Base-by-base conservation (phyloP, 176 grass and related monocot genomes). In the Raddia guianensis region DNA sequence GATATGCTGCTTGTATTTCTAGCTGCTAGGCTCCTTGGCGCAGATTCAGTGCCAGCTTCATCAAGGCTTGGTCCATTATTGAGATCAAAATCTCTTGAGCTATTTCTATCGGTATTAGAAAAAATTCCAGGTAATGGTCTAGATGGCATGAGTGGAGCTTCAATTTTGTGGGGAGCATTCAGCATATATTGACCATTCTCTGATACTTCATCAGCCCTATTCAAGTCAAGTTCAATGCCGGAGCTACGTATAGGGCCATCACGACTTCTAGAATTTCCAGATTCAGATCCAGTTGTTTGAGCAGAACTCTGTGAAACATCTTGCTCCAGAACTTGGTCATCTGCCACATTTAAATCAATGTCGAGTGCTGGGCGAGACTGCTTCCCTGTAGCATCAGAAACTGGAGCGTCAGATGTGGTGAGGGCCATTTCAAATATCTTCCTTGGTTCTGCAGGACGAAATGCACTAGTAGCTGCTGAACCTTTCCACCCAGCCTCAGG, bases 401-500 rank as follows among this genome's bases (percentile, higher is more conserved):
- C 33, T 15, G 43, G 55, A 21, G 49, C 50, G 33, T 70, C 85
- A 79, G 65, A 66, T 81, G 72, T 50, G 11, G 63, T 71, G 40
- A 84, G 14, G 35, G 83, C 66, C 61, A 82, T 73, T 73, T 93
- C 90, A 43, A 87, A 46, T 82, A 40, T 63, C 73, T 90, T 97
- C 32, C 93, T 84, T 0, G 93, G 93, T 82, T 97, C 93, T 9
- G 93, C 93, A 62, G 88, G 93, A 27, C 93, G 93, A 86, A 97
- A 97, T 81, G 93, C 93, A 63, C 93, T 97, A 42, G 93, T 97
- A 46, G 93, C 88, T 62, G 90, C 93, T 8, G 93, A 97, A 19
- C 93, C 93, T 86, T 92, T 93, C 93, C 93, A 93, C 19, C 93
- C 90, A 44, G 77, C 80, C 77, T 97, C 93, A 37, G 81, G 74